Conservation (phyloP, 768 basidiomycete genomes). For the Rhodocollybia butyracea region DNA sequence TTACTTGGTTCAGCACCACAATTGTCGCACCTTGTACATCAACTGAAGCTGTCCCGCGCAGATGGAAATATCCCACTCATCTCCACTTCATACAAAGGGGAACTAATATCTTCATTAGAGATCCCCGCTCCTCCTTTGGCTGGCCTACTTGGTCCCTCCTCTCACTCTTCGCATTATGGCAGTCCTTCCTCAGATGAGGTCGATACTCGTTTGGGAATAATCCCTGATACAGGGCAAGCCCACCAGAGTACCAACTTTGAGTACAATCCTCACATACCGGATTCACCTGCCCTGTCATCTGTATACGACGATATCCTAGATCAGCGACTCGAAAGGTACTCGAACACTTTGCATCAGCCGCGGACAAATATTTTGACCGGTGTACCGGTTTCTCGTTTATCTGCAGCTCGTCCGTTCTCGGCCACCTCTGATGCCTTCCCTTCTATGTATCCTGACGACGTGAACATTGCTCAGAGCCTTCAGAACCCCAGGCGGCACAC, state of each 20-base stretch:
- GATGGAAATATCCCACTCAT: slow-evolving; percentile 33
- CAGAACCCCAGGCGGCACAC: slow-evolving; percentile 1
- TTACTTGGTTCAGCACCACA: slow-evolving; percentile 63
- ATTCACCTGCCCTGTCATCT: neutral
- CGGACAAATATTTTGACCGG: slow-evolving; percentile 5
- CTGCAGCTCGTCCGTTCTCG: neutral
- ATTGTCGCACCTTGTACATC: slow-evolving; percentile 52
- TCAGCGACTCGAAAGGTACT: neutral
- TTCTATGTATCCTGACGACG: slow-evolving; percentile 1
- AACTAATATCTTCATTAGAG: slow-evolving; percentile 30
- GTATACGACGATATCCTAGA: neutral
- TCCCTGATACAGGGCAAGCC: neutral
- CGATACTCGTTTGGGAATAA: slow-evolving; percentile 9
- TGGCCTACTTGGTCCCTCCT: slow-evolving; percentile 22
- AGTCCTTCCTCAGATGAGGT: neutral
- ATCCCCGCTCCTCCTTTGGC: slow-evolving; percentile 37
- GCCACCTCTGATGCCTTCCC: neutral
- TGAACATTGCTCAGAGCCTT: slow-evolving; percentile 6
- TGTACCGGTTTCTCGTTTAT: neutral
- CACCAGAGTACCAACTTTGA: neutral
- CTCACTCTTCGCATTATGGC: slow-evolving; percentile 23
- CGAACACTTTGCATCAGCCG: neutral
- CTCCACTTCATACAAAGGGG: slow-evolving; percentile 33
- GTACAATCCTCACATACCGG: neutral
- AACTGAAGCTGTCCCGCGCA: slow-evolving; percentile 31